Evolutionary conservation across 2,329 filamentous ascomycete genomes (phyloP).

Genomic region (Aureobasidium sp.): DNA sequence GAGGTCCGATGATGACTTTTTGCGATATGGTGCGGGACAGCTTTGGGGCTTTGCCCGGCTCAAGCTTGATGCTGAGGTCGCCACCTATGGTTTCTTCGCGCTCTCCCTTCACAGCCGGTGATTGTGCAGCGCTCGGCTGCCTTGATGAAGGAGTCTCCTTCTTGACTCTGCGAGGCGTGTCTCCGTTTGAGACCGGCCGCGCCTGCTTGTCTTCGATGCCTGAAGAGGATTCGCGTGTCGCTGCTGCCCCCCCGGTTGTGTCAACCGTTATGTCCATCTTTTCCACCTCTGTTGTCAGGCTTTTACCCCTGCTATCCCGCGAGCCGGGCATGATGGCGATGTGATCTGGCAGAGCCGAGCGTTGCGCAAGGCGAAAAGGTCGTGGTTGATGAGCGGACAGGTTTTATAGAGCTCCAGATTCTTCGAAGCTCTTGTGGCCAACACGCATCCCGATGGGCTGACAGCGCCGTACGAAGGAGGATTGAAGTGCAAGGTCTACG

Average conservation of each 20-base stretch:
- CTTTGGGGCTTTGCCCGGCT: constrained; percentile 61
- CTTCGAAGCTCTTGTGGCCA: not conserved
- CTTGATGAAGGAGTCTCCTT: not conserved
- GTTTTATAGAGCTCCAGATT: constrained; percentile 9
- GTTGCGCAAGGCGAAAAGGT: not conserved
- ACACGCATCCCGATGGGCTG: not conserved
- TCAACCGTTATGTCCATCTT: constrained; percentile 15
- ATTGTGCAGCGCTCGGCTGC: constrained; percentile 24
- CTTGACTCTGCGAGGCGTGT: constrained; percentile 23
- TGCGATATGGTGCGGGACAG: constrained; percentile 65
- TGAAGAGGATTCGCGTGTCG: not conserved
- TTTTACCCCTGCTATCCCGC: not conserved
- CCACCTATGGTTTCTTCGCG: constrained; percentile 50
- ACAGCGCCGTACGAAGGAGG: not conserved
- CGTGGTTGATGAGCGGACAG: not conserved
- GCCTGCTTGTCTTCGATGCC: constrained; percentile 3
- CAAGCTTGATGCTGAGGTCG: constrained; percentile 54
- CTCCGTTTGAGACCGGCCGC: constrained; percentile 17
- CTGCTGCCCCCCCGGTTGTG: not conserved
- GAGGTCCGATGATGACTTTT: constrained; percentile 55
- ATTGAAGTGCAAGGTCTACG: not conserved
- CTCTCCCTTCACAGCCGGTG: constrained; percentile 32
- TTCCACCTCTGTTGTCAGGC: constrained; percentile 7
- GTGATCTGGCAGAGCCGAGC: not conserved
- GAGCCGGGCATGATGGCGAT: not conserved